phyloP scores from a whole-genome alignment of 805 yeast genomes.

The Metschnikowia lunata region DNA sequence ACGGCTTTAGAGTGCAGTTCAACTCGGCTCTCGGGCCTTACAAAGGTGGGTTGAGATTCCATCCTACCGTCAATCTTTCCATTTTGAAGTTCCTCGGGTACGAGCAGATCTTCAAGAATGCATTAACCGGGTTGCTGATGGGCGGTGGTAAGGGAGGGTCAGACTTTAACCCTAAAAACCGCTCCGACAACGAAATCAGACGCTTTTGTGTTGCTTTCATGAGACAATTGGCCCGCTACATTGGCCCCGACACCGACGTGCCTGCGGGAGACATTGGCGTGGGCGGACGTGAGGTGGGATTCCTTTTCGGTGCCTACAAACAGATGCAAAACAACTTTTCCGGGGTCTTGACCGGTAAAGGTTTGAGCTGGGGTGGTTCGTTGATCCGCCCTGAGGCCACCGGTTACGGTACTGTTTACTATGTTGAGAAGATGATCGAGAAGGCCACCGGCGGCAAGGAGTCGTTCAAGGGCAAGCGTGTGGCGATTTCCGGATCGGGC shows the following conservation, averaged over 20 bases:
- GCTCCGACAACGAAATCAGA: constrained; percentile 89
- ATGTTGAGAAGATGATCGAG: constrained; percentile 96
- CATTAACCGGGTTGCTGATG: constrained; percentile 93
- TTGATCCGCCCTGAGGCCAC: constrained; percentile 99
- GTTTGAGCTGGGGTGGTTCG: constrained; percentile 98
- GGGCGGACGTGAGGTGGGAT: constrained; percentile 95
- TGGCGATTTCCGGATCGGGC: constrained; percentile 96
- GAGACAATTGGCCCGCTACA: constrained; percentile 93
- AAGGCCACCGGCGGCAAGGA: constrained; percentile 87
- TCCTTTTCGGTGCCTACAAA: constrained; percentile 96
- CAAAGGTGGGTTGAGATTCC: constrained; percentile 98
- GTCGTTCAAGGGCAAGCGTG: constrained; percentile 87
- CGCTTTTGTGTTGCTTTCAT: constrained; percentile 94
- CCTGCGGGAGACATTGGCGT: constrained; percentile 99
- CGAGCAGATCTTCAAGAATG: constrained; percentile 98
- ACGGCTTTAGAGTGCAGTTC: constrained; percentile 98
- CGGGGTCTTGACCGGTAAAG: constrained; percentile 98
- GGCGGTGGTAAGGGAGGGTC: constrained; percentile 99
- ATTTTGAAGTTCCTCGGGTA: constrained; percentile 94
- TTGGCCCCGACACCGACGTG: constrained; percentile 95
- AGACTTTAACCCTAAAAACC: constrained; percentile 96
- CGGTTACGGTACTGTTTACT: constrained; percentile 96
- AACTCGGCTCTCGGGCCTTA: constrained; percentile 98
- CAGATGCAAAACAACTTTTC: constrained; percentile 85
- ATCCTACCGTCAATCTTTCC: constrained; percentile 93